Evolutionary conservation across 2,329 filamentous ascomycete genomes (phyloP), one percentile per base, ranked within the genome.

Genomic region (Lachnellula arida): DNA sequence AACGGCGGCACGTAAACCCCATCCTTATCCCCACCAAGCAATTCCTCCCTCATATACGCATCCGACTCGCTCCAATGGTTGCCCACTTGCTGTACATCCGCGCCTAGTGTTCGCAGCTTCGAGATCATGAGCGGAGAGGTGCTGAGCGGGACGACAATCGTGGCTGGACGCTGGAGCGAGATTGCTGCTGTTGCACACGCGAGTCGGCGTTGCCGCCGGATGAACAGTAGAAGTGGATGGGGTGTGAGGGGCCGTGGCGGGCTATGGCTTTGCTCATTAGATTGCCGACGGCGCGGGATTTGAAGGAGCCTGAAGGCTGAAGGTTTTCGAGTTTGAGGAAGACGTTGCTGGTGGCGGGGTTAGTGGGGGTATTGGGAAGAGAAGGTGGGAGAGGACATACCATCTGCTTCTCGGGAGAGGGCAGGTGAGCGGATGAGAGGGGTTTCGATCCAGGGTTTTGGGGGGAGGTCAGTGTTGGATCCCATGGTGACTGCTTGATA

Each of bases 241-340:
- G 56, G 43, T 58, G 60, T 34, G 54, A 52, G 25, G 57, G 44
- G 12, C 54, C 50, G n/a, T 62, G 57, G 8, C 46, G 25, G n/a
- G 44, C 15, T 54, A 74, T 67, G 54, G 77, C 70, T 63, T 77
- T 75, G 51, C 85, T 77, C 69, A 91, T 85, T 68, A 88, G 80
- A 71, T 88, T 82, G 49, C 89, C 88, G 59, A 93, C 82, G 32
- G 87, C 89, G 62, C 84, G 81, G 47, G 88, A 92, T 72, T 95
- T 94, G 82, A 95, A 96, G 40, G 88, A 92, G 60, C 88, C 88
- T 22, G 87, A 88, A 4, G 90, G 91, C 68, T 96, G 91, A 53
- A 91, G 81, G 69, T 88, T 89, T 66, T 96, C 91, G 60, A 95
- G 83, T 73, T 95, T 96, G 68, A 96, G 84, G 71, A 88, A 89